Base-by-base conservation (phyloP, 805 yeast genomes). In the Saturnispora sanitii region DNA sequence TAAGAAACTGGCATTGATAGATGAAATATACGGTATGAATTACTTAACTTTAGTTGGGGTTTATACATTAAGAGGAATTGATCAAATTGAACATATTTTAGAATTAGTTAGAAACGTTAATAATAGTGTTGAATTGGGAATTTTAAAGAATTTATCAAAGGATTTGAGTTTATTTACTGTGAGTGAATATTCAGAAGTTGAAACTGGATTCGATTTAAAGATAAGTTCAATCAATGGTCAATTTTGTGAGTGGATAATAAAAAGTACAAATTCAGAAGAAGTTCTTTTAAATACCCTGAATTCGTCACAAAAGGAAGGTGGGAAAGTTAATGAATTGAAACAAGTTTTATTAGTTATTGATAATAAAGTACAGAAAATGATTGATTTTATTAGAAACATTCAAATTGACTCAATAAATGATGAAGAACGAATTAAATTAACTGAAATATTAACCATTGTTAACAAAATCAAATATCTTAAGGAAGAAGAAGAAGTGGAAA, bases 31-130 rank as follows among this genome's bases (percentile, higher is more conserved):
- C 30, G 42, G 54, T 1, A 40, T 42, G 8, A 33, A 27, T 3
- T 49, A 54, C 35, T 38, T 56, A 29, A 31, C 37, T 18, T 40
- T 56, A 8, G 45, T 56, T n/a, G 61, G 61, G 2, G 41, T 53
- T 19, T 56, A 52, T 40, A 27, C 30, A 17, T 16, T 3, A n/a
- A 7, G 6, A 26, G 29, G 12, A 22, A 19, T 19, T 17, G n/a
- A 19, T 17, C 15, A 6, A n/a, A 22, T 29, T 18, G 22, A 12
- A 28, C 15, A 19, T 2, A 11, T 9, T 16, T 8, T 9, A 16
- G 15, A 27, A 27, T 9, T 11, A 27, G 7, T 27, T 9, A 5
- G 15, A 5, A 27, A 27, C n/a, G 29, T 9, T 5, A 27, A 15
- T 6, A 12, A 27, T 7, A 11, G 11, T 23, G 7, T 7, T 23